Evolutionary conservation across 2,329 filamentous ascomycete genomes (phyloP).

Genomic region (Nigrospora oryzae): DNA sequence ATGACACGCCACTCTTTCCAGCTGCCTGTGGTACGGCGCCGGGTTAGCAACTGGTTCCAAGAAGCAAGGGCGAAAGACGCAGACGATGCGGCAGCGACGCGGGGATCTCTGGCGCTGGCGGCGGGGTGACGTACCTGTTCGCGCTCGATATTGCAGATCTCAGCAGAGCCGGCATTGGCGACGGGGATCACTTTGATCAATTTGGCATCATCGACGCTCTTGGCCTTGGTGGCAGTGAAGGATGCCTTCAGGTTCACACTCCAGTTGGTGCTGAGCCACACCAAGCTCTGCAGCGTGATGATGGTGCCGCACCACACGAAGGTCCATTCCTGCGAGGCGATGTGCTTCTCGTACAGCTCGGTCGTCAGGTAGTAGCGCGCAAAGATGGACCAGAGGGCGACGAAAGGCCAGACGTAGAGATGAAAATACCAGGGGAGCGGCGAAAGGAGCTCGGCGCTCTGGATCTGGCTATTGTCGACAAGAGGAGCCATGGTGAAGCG

Average conservation of each 20-base stretch:
- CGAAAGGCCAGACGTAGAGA: constrained; percentile 88
- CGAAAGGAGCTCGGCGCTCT: constrained; percentile 78
- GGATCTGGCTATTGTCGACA: constrained; percentile 86
- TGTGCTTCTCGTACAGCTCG: constrained; percentile 82
- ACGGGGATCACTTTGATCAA: constrained; percentile 90
- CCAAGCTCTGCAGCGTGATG: constrained; percentile 75
- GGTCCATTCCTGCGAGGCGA: constrained; percentile 94
- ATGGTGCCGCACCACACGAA: constrained; percentile 90
- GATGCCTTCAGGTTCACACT: constrained; percentile 77
- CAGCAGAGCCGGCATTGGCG: constrained; percentile 79
- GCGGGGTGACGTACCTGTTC: constrained; percentile 48
- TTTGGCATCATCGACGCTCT: constrained; percentile 62
- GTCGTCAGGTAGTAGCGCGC: constrained; percentile 77
- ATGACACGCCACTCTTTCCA: constrained; percentile 71
- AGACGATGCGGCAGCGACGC: no score
- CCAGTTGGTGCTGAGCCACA: constrained; percentile 97
- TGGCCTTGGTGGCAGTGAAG: constrained; percentile 71
- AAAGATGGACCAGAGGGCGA: constrained; percentile 86
- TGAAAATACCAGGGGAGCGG: constrained; percentile 75
- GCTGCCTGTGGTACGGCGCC: constrained; percentile 43
- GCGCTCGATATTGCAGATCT: constrained; percentile 75
- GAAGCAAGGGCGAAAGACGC: background rate
- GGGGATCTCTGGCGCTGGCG: no score
- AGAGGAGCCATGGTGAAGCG: constrained; percentile 41
- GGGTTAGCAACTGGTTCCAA: background rate